These are phyloP conservation scores for Durusdinium trenchii DNA, from an alignment of 73 alveolate species.

Conservation along the genomic window DNA sequence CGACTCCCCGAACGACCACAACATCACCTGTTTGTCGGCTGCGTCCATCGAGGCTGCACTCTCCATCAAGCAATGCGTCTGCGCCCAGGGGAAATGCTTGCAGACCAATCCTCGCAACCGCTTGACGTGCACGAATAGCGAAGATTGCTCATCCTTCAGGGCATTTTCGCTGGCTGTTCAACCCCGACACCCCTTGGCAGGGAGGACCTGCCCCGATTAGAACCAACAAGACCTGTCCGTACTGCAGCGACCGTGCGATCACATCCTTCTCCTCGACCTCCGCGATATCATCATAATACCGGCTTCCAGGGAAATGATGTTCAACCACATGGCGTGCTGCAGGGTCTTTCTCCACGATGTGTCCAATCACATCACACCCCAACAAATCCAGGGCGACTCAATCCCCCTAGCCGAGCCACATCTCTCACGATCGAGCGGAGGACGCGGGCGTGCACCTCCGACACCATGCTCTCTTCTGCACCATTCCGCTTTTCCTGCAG, in stretches of 20 bases:
- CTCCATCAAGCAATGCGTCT: background rate
- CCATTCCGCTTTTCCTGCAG: too few relatives aligned
- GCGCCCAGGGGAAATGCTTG: background rate
- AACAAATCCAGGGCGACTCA: constrained; percentile 13
- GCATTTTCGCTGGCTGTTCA: background rate
- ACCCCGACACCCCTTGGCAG: constrained; percentile 27
- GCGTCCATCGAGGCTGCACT: background rate
- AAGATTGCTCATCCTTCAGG: background rate
- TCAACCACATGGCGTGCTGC: background rate
- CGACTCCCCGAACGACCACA: background rate
- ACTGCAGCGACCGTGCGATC: background rate
- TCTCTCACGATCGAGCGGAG: too few relatives aligned
- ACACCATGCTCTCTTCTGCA: too few relatives aligned
- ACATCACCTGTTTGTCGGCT: background rate
- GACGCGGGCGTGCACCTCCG: too few relatives aligned
- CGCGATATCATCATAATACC: background rate
- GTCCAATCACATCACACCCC: background rate
- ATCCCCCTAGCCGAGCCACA: too few relatives aligned
- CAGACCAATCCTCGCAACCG: background rate
- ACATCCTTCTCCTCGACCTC: background rate
- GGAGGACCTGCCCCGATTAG: constrained; percentile 6
- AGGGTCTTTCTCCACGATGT: background rate
- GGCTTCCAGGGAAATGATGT: background rate
- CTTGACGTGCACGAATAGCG: background rate
- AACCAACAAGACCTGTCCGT: background rate